phyloP scores from a whole-genome alignment of 306 rosid species.

The Prunus armeniaca region DNA sequence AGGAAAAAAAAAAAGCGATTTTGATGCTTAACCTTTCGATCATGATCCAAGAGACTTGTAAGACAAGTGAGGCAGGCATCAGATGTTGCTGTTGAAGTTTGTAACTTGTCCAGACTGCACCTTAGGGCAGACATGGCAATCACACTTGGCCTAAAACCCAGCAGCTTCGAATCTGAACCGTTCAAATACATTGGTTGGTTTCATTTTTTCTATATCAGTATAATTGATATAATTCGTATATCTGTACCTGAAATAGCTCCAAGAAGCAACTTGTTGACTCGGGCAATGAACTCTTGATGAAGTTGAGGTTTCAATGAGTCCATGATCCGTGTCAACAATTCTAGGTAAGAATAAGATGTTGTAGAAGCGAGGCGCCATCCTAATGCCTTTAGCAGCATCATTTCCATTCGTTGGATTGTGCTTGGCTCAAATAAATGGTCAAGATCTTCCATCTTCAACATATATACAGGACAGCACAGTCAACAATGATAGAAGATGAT shows the following conservation, averaged over 20 bases:
- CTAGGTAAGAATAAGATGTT: slow-evolving; percentile 35
- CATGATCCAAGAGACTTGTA: slow-evolving; percentile 23
- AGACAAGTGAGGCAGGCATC: slow-evolving; percentile 17
- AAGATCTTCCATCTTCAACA: slow-evolving; percentile 39
- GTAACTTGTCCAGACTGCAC: slow-evolving; percentile 28
- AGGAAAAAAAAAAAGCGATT: not conserved
- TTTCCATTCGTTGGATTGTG: slow-evolving; percentile 42
- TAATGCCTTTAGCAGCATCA: slow-evolving; percentile 39
- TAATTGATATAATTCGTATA: not conserved
- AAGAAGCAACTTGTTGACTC: slow-evolving; percentile 28
- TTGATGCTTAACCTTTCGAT: slow-evolving; percentile 36
- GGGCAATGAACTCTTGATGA: slow-evolving; percentile 16
- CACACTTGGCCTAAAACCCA: slow-evolving; percentile 43
- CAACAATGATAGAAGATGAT: not conserved
- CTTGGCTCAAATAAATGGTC: slow-evolving; percentile 27
- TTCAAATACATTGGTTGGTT: not conserved
- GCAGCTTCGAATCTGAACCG: slow-evolving; percentile 26
- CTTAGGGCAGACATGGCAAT: slow-evolving; percentile 40
- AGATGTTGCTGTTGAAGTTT: not conserved
- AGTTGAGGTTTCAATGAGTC: slow-evolving; percentile 26
- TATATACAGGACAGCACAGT: not conserved
- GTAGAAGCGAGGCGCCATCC: slow-evolving; percentile 45
- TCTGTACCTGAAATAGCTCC: slow-evolving; percentile 38
- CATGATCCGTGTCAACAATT: slow-evolving; percentile 22
- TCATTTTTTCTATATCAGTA: not conserved